Evolutionary conservation across 495 filamentous ascomycete species (phyloP).

Genomic region (Hyaloscypha finlandica): DNA sequence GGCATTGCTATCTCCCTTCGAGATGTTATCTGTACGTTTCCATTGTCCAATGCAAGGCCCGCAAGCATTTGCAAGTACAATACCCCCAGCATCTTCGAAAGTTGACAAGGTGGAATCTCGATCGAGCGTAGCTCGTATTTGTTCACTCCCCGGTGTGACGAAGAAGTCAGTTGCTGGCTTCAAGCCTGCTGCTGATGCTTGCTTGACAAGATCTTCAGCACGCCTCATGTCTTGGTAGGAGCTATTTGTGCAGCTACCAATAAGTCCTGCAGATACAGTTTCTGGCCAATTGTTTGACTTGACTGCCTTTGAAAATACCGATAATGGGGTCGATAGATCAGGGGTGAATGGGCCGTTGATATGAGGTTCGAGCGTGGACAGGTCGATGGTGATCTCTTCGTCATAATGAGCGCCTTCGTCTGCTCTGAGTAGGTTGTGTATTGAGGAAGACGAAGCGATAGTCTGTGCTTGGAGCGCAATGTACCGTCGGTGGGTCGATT

Average conservation of each 20-base stretch:
- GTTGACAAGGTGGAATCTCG: constrained; percentile 81
- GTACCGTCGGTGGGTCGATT: constrained; percentile 75
- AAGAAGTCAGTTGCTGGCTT: constrained; percentile 91
- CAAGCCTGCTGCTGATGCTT: constrained; percentile 81
- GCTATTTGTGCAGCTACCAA: constrained; percentile 97
- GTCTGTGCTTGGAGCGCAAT: constrained; percentile 64
- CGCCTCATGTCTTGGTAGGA: constrained; percentile 98
- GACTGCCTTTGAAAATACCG: constrained; percentile 80
- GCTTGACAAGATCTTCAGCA: constrained; percentile 87
- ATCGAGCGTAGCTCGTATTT: constrained; percentile 91
- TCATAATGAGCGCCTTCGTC: constrained; percentile 87
- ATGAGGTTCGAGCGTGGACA: constrained; percentile 89
- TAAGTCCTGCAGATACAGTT: constrained; percentile 87
- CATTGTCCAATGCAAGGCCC: constrained; percentile 84
- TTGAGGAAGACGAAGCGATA: constrained; percentile 48
- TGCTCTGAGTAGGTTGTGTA: constrained; percentile 64
- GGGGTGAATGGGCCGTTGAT: constrained; percentile 98
- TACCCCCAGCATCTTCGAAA: constrained; percentile 85
- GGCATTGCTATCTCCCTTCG: constrained; percentile 86
- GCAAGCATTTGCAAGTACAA: constrained; percentile 92
- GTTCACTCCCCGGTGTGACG: constrained; percentile 94
- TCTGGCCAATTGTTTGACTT: constrained; percentile 86
- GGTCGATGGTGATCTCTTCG: constrained; percentile 86
- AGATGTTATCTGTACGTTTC: constrained; percentile 83
- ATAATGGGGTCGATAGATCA: constrained; percentile 89